Conservation (phyloP, 208 protist species). For the Leptomonas pyrrhocoris region DNA sequence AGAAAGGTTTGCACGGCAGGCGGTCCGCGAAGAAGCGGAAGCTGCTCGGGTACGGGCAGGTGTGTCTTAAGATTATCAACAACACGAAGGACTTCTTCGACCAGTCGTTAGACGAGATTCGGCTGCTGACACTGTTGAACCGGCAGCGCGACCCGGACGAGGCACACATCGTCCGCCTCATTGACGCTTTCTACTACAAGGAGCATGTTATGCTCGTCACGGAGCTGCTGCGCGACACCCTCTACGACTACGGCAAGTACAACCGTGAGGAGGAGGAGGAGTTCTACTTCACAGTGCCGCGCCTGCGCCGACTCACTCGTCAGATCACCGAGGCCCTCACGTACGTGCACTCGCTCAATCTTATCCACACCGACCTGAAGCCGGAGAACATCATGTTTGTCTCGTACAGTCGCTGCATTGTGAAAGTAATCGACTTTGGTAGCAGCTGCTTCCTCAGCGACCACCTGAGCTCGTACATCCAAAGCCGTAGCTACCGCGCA, state of each 20-base stretch:
- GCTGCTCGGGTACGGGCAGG: slow-evolving; percentile 72
- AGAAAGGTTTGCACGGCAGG: not conserved
- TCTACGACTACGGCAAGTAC: slow-evolving; percentile 97
- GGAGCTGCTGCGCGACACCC: slow-evolving; percentile 95
- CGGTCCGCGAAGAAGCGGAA: slow-evolving; percentile 20
- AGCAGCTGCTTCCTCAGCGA: slow-evolving; percentile 95
- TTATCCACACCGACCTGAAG: slow-evolving; percentile 97
- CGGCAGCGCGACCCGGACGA: slow-evolving; percentile 88
- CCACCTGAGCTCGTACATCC: slow-evolving; percentile 94
- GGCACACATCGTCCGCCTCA: slow-evolving; percentile 89
- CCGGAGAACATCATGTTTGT: slow-evolving; percentile 97
- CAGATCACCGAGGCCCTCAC: slow-evolving; percentile 86
- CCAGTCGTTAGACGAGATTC: slow-evolving; percentile 97
- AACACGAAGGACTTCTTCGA: slow-evolving; percentile 98
- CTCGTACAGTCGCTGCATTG: slow-evolving; percentile 90
- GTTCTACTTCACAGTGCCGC: slow-evolving; percentile 93
- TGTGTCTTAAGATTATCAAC: slow-evolving; percentile 98
- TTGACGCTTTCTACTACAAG: slow-evolving; percentile 97
- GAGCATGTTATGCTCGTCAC: slow-evolving; percentile 97
- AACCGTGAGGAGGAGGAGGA: slow-evolving; percentile 90
- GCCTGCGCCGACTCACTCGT: slow-evolving; percentile 87
- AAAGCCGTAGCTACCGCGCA: slow-evolving; percentile 94
- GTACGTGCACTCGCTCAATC: slow-evolving; percentile 93
- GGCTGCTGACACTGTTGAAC: slow-evolving; percentile 94
- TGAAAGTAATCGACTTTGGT: slow-evolving; percentile 98